Conservation (phyloP, 2,329 filamentous ascomycete species). For the Seiridium cupressi region DNA sequence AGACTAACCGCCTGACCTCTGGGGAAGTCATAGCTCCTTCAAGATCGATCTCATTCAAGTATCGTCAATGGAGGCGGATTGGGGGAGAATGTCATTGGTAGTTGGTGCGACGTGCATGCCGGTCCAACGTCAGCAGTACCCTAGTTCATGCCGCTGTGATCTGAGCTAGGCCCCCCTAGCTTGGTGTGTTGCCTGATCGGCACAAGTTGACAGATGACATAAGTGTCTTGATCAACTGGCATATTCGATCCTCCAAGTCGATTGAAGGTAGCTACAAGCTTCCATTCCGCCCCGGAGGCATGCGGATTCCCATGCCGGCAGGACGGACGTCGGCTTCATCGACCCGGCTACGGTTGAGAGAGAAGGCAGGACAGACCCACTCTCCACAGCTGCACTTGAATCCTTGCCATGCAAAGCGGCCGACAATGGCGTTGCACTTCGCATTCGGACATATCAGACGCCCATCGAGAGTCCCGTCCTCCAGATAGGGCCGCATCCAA, state of each 20-base stretch:
- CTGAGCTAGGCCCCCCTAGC: neutral
- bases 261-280: slow-evolving; percentile 30
- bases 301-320: slow-evolving; percentile 47
- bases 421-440: slow-evolving; percentile 79
- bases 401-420: slow-evolving; percentile 95
- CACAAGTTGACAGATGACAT: neutral
- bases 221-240: neutral
- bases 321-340: slow-evolving; percentile 55
- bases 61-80: neutral
- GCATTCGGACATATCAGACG: slow-evolving; percentile 77
- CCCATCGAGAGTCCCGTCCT: slow-evolving; percentile 78
- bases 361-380: slow-evolving; percentile 91
- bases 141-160: neutral
- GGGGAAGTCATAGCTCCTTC: neutral
- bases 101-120: neutral
- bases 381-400: slow-evolving; percentile 87
- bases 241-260: neutral
- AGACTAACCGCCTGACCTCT: neutral
- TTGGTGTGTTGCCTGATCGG: neutral
- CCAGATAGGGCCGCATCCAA: slow-evolving; percentile 88
- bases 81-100: neutral
- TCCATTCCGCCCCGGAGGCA: slow-evolving; percentile 46
- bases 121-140: slow-evolving; percentile 10
- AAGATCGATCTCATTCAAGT: neutral
- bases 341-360: slow-evolving; percentile 76